Base-by-base conservation (phyloP, 495 filamentous ascomycete species). In the Xylaria palmicola region DNA sequence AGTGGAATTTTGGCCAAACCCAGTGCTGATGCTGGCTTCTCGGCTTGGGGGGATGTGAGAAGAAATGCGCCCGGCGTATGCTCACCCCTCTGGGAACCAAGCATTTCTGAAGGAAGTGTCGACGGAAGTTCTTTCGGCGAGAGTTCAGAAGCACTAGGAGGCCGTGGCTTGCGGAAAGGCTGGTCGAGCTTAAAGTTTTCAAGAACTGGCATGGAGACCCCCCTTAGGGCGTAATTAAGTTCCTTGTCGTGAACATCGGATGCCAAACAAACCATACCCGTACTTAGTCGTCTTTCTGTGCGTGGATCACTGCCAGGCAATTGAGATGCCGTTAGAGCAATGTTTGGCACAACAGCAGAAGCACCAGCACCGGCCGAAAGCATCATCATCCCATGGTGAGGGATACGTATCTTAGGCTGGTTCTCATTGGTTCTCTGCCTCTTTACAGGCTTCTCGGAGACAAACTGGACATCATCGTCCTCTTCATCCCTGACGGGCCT, bases 401-500 rank as follows among this genome's bases (percentile, higher is more conserved):
- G 8, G 3, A 22, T 26, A 17, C 47, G 34, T 17, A 44, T 17
- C 1, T 49, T 39, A 24, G 57, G 53, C 7, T 40, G 65, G 62
- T 68, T 64, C 50, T 66, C 62, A 50, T 62, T 67, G 20, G 58
- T 60, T 57, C 68, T 73, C 24, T 54, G 71, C 58, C 72, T 76
- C 49, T 79, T 78, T 49, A 77, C 69, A 15, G 77, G 77, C 22
- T 74, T 68, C 4, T 70, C 74, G 47, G 75, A 79, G 34, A 81
- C 62, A 44, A 80, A 77, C 65, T 77, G 66, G 17, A 81, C 65
- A 32, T 81, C 79, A 59, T 77, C 74, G 51, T 81, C 76, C 15
- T 79, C 65, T 34, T 79, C 75, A 54, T 75, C 73, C n/a, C n/a
- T n/a, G 50, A 77, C 74, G 12, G 50, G 59, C 62, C 65, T 24